A percentile compares a stretch with the other conserved stretches of the same genome.
These are phyloP conservation scores for Dorcoceras hygrometricum DNA, from an alignment of 257 asterid genomes.

Conservation along the genomic window DNA sequence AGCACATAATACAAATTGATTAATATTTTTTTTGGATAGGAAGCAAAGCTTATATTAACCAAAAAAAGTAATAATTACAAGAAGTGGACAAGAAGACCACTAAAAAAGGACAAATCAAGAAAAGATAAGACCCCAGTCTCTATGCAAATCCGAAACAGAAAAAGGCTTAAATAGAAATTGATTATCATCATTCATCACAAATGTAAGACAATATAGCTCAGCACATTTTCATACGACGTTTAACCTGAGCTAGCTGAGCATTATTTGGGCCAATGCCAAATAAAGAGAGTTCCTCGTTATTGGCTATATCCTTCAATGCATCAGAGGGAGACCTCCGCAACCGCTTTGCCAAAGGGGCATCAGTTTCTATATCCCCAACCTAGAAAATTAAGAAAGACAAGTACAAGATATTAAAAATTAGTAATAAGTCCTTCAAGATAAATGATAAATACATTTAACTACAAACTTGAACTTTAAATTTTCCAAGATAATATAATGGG, in stretches of 20 bases:
- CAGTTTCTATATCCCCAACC: conserved; percentile 93
- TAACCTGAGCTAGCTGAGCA: conserved; percentile 81
- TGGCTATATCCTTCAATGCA: conserved; percentile 73
- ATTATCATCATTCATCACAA: conserved; percentile 1
- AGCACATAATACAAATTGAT: not conserved
- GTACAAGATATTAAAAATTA: conserved; percentile 16
- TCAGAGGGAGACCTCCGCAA: conserved; percentile 79
- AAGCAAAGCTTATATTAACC: no score
- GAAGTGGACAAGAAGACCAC: no score
- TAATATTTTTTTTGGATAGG: no score
- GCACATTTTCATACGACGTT: conserved; percentile 22
- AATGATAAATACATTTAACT: not conserved
- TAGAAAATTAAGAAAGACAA: conserved; percentile 33
- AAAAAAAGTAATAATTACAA: no score
- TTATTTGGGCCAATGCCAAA: conserved; percentile 70
- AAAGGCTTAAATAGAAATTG: no score
- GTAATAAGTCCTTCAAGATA: not conserved
- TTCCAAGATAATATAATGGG: conserved; percentile 4
- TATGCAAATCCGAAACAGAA: no score
- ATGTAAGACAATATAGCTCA: conserved; percentile 19
- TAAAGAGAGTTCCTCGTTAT: conserved; percentile 84
- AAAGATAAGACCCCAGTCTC: no score
- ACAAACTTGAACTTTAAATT: conserved; percentile 13
- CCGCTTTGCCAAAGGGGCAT: conserved; percentile 71
- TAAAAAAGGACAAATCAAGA: no score